Conservation (phyloP, 768 basidiomycete genomes). For the Tricholoma terreum region DNA sequence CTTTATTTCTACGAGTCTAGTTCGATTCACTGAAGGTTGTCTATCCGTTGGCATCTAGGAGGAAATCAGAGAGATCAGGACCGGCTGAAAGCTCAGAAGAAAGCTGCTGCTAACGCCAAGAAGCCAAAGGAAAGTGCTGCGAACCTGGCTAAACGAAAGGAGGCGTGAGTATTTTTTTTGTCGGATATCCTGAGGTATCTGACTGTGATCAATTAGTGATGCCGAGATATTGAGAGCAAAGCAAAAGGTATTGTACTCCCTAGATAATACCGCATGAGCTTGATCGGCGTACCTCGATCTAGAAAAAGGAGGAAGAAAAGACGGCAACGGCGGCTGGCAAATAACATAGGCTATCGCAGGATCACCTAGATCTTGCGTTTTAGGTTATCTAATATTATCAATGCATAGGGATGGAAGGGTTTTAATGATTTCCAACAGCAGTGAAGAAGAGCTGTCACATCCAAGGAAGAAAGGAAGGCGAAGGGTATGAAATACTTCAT, state of each 20-base stretch:
- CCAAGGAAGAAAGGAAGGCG: neutral
- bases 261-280: neutral
- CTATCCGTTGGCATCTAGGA: conserved; percentile 40
- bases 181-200: conserved; percentile 6
- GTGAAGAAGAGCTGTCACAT: neutral
- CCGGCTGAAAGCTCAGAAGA: conserved; percentile 73
- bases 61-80: conserved; percentile 82
- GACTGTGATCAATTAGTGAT: conserved; percentile 47
- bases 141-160: conserved; percentile 65
- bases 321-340: conserved; percentile 26
- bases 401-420: neutral
- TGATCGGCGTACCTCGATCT: conserved; percentile 1
- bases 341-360: conserved; percentile 28
- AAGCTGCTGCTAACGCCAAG: conserved; percentile 48
- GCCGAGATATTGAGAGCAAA: conserved; percentile 73
- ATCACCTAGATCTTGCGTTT: conserved; percentile 7
- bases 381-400: conserved; percentile 6
- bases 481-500: no score
- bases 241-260: conserved; percentile 59
- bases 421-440: neutral
- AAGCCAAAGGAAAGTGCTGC: conserved; percentile 72
- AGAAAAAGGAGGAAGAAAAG: conserved; percentile 59
- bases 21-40: conserved; percentile 19
- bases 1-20: conserved; percentile 10
- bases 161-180: conserved; percentile 52